Evolutionary conservation across 805 yeast species (phyloP), one percentile per base, ranked within the genome.

Genomic region (Yarrowia keelungensis): DNA sequence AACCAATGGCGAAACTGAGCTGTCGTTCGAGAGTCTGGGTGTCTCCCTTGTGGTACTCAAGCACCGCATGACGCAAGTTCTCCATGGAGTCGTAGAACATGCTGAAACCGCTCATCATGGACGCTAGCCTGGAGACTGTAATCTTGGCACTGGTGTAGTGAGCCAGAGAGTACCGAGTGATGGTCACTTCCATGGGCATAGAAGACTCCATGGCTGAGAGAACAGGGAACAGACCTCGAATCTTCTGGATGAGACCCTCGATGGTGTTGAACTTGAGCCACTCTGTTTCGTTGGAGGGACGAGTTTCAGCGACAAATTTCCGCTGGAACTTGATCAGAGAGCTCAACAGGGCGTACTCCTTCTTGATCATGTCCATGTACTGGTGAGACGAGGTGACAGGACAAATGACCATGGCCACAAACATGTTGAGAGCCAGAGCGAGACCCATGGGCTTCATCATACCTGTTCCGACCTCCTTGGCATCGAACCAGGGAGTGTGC

Each of bases 301-400:
- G 65, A 1, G 53, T 56, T 11, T 54, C 59, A 3, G 66, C 19
- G 35, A 71, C 53, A 32, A 69, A 58, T 26, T 69, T 43, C 39
- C 70, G 62, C 46, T 69, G 67, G 9, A 50, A 35, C 42, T 58
- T 53, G 38, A 71, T 46, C 38, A 71, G 26, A 19, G 64, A 47
- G 2, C 49, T 41, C 43, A 76, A 64, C 0, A 72, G 73, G 4
- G 35, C 19, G 19, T 76, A 50, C 19, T 72, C 58, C n/a, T 69
- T 67, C 32, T 42, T 46, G 11, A 70, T 70, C 9, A 64, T 58
- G 15, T 47, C 64, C 50, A 75, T 68, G 54, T 74, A 71, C 43
- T 72, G 72, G 41, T 61, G 69, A 49, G 70, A 73, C 1, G 79
- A 74, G 1, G 78, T 72, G 10, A 69, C 67, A 7, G 79, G 79